Conservation (phyloP, 352 stramenopile genomes). For the Phytophthora litchii region DNA sequence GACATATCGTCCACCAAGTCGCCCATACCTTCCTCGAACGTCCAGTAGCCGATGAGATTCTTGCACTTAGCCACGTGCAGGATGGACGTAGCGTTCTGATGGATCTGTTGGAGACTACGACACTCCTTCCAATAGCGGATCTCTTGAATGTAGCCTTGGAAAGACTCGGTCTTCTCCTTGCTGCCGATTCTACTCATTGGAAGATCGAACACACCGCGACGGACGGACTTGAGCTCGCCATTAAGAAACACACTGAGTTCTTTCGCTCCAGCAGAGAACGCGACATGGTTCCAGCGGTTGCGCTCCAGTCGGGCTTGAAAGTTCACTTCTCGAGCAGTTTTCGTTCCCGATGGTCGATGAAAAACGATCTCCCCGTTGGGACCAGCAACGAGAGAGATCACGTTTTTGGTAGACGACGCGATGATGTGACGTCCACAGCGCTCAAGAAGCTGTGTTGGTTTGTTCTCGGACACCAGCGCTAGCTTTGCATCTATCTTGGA, state of each 20-base stretch:
- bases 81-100: constrained; percentile 38
- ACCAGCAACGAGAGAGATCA: constrained; percentile 51
- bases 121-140: constrained; percentile 70
- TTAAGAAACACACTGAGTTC: constrained; percentile 64
- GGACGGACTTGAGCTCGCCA: constrained; percentile 40
- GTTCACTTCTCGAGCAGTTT: constrained; percentile 47
- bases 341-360: constrained; percentile 35
- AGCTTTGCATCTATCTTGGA: constrained; percentile 66
- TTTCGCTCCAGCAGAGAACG: constrained; percentile 50
- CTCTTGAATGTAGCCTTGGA: constrained; percentile 70
- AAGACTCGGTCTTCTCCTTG: constrained; percentile 47
- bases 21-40: constrained; percentile 74
- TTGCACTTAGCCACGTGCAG: constrained; percentile 47
- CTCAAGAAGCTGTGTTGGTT: constrained; percentile 52
- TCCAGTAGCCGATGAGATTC: constrained; percentile 67
- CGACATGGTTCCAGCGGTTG: constrained; percentile 68
- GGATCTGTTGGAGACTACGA: constrained; percentile 44
- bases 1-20: constrained; percentile 81
- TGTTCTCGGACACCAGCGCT: constrained; percentile 53
- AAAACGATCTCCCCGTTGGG: constrained; percentile 45
- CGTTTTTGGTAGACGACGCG: constrained; percentile 57
- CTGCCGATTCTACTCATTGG: constrained; percentile 56
- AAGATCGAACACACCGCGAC: constrained; percentile 61
- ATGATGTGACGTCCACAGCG: constrained; percentile 64
- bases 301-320: constrained; percentile 50